These are phyloP conservation scores for Fusarium pininemorale DNA, from an alignment of 2,329 filamentous ascomycete genomes.

Conservation along the genomic window DNA sequence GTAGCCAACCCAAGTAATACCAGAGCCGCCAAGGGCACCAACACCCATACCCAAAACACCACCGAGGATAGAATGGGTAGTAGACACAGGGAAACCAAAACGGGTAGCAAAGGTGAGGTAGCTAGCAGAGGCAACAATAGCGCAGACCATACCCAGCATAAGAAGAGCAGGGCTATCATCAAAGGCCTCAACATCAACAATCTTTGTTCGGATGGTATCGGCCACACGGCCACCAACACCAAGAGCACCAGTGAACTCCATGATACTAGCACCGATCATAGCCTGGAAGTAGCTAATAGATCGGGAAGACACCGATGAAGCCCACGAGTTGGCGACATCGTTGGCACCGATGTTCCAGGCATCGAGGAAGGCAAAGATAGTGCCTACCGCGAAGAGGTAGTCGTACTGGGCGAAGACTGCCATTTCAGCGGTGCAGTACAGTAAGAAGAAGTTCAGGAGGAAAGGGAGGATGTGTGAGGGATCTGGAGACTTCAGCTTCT, in stretches of 20 bases:
- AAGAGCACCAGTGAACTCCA: constrained; percentile 70
- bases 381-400: constrained; percentile 71
- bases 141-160: constrained; percentile 68
- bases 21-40: constrained; percentile 59
- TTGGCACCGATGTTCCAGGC: constrained; percentile 71
- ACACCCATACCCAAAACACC: constrained; percentile 69
- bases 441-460: background rate
- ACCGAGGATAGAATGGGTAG: constrained; percentile 69
- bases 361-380: constrained; percentile 72
- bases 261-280: constrained; percentile 65
- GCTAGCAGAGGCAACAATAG: constrained; percentile 60
- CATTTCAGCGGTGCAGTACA: constrained; percentile 25
- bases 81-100: constrained; percentile 67
- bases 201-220: constrained; percentile 68
- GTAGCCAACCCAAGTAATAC: constrained; percentile 63
- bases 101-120: constrained; percentile 67
- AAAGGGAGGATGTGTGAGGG: background rate
- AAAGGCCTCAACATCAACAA: constrained; percentile 62
- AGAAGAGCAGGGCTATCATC: constrained; percentile 58
- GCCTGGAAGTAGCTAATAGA: constrained; percentile 70
- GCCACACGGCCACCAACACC: constrained; percentile 69
- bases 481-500: constrained; percentile 3
- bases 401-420: constrained; percentile 59
- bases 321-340: constrained; percentile 82
- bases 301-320: constrained; percentile 76